Evolutionary conservation across 495 filamentous ascomycete genomes (phyloP), one percentile per base, ranked within the genome.

Genomic region (Evernia prunastri): DNA sequence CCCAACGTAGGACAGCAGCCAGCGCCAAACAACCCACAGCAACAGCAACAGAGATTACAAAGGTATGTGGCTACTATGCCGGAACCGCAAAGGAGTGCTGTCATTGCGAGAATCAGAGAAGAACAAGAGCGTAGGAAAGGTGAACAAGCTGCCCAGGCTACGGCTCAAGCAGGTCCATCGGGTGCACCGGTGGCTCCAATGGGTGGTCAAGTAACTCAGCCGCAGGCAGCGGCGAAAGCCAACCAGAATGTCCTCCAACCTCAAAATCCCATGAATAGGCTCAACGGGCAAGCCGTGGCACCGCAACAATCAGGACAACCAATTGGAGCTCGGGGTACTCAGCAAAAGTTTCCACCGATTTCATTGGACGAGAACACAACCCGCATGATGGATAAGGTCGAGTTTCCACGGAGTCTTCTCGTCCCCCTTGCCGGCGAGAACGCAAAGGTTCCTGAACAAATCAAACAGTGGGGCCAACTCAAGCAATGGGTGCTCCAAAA

Each of bases 381-480:
- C 31, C 74, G 72, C 59, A 72, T 79, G n/a, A 83, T 83, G 81
- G 80, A 83, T 65, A 71, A 70, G 20, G 31, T 75, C 4, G 60
- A 66, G 20, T 81, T 80, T 58, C 79, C 79, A 5, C 73, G 70
- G 4, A 68, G 70, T 6, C 73, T 82, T 23, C 60, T 81, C 10
- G 74, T 69, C 54, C 75, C 66, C 54, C 75, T 67, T 36, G 73
- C 70, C 23, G 76, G 72, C 29, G 67, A 75, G 37, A 67, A 69
- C 27, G 69, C 75, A 54, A 75, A 77, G 15, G 72, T 86, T 0
- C 86, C 89, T 4, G 80, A 80, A 20, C 73, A 86, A 4, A 73
- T 88, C 23, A 87, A 84, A 70, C 87, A 84, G 61, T 95, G 90
- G 90, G 81, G 79, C 35, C 83, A 88, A 58, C 75, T 95, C 0